phyloP scores from a whole-genome alignment of 768 basidiomycete species.

The Termitomyces sp. region DNA sequence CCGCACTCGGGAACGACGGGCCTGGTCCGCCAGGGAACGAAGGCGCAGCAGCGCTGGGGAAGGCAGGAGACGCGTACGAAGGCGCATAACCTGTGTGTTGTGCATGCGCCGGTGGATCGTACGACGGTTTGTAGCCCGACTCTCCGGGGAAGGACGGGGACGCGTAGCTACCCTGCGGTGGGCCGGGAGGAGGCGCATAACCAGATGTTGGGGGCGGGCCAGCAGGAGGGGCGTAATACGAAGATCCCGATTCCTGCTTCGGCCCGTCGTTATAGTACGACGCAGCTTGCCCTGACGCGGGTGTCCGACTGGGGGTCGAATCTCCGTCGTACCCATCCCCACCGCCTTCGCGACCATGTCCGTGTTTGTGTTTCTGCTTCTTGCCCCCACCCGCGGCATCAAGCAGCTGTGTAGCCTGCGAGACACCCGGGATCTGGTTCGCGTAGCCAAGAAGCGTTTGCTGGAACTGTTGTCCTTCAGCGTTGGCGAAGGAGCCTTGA shows the following conservation, averaged over 20 bases:
- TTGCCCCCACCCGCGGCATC: conserved; percentile 23
- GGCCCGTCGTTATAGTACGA: conserved; percentile 27
- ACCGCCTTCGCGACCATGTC: conserved; percentile 6
- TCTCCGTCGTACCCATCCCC: background rate
- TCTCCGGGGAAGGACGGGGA: conserved; percentile 21
- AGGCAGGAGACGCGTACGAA: conserved; percentile 23
- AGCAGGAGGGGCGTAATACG: conserved; percentile 25
- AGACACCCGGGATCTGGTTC: conserved; percentile 46
- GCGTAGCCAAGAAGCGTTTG: conserved; percentile 45
- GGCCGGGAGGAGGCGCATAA: conserved; percentile 28
- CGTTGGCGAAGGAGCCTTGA: conserved; percentile 48
- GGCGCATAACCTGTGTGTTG: conserved; percentile 31
- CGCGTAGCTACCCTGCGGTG: conserved; percentile 22
- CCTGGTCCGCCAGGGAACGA: conserved; percentile 19
- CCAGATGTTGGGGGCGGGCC: conserved; percentile 23
- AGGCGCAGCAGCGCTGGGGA: conserved; percentile 25
- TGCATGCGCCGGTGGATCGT: conserved; percentile 15
- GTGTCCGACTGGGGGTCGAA: background rate
- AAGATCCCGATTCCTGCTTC: conserved; percentile 11
- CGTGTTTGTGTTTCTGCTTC: conserved; percentile 16
- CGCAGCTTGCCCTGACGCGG: conserved; percentile 23
- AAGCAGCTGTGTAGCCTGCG: conserved; percentile 41
- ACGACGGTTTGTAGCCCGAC: conserved; percentile 16
- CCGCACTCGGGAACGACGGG: conserved; percentile 29
- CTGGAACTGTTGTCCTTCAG: conserved; percentile 49